A percentile compares a stretch with the other conserved stretches of the same genome.
These are phyloP conservation scores for Oryza punctata DNA, from an alignment of 176 grass and related monocot species.

Conservation along the genomic window DNA sequence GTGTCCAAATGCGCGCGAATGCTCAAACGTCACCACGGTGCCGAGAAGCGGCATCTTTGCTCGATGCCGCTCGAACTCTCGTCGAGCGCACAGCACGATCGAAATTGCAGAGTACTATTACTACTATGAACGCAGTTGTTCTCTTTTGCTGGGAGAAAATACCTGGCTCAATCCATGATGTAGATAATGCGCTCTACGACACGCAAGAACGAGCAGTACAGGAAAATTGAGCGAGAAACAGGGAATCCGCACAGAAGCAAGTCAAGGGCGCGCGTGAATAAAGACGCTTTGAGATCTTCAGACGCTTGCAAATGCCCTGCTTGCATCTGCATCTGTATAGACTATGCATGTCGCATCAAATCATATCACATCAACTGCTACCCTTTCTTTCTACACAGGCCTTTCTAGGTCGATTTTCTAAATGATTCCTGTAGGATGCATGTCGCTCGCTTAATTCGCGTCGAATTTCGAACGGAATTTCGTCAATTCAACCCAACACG, in stretches of 20 bases:
- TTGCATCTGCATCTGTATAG: neutral
- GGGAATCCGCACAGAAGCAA: neutral
- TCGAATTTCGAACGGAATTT: neutral
- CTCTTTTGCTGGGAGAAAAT: neutral
- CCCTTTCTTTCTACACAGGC: conserved; percentile 19
- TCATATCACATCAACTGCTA: conserved; percentile 42
- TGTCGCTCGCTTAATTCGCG: neutral
- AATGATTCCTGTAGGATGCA: neutral
- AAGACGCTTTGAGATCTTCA: conserved; percentile 46
- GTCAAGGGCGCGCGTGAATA: conserved; percentile 49
- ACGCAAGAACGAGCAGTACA: neutral
- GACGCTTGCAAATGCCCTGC: neutral
- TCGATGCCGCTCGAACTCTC: no score
- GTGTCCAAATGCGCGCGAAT: neutral
- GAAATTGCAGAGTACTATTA: neutral
- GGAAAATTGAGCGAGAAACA: neutral
- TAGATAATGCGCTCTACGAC: neutral
- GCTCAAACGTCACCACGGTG: neutral
- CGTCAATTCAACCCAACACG: no score
- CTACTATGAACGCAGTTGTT: neutral
- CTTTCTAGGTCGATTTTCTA: neutral
- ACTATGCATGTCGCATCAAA: conserved; percentile 39
- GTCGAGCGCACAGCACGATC: no score
- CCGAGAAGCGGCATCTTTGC: no score
- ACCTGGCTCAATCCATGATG: neutral